A percentile compares a stretch with the other conserved stretches of the same genome.
Evolutionary conservation across 1,284 basidiomycete species (phyloP).

Genomic region (Bondarzewia mesenterica): DNA sequence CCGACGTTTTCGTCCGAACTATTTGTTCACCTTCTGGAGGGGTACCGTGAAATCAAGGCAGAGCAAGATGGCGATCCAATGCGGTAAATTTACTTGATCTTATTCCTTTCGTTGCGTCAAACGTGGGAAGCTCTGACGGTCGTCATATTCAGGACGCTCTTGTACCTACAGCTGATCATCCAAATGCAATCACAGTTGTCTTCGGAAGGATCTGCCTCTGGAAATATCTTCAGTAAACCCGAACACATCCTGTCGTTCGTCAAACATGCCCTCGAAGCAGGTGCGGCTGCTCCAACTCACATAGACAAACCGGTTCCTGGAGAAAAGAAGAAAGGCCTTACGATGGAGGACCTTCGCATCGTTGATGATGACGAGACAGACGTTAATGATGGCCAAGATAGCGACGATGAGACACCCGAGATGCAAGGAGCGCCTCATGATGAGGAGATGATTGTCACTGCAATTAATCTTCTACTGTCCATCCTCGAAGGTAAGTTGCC

Average conservation of each 20-base stretch:
- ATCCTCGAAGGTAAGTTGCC: slow-evolving; percentile 65
- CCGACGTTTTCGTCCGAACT: slow-evolving; percentile 64
- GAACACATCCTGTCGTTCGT: slow-evolving; percentile 74
- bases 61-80: slow-evolving; percentile 42
- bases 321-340: slow-evolving; percentile 18
- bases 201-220: slow-evolving; percentile 38
- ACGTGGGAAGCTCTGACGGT: slow-evolving; percentile 19
- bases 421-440: slow-evolving; percentile 32
- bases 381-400: slow-evolving; percentile 32
- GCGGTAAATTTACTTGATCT: slow-evolving; percentile 29
- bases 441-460: slow-evolving; percentile 67
- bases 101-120: not conserved
- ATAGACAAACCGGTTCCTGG: slow-evolving; percentile 5
- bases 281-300: slow-evolving; percentile 15
- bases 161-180: slow-evolving; percentile 71
- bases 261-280: slow-evolving; percentile 51
- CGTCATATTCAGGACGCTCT: slow-evolving; percentile 34
- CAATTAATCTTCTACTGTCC: slow-evolving; percentile 71
- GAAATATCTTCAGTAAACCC: slow-evolving; percentile 61
- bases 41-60: slow-evolving; percentile 47
- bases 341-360: slow-evolving; percentile 35
- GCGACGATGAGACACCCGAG: slow-evolving; percentile 51
- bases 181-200: slow-evolving; percentile 70
- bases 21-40: slow-evolving; percentile 68
- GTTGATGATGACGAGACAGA: slow-evolving; percentile 30